Percentiles rank a stretch among this genome's conserved stretches.
phyloP scores from a whole-genome alignment of 176 grass and related monocot species.

The Pontederia paniculata region DNA sequence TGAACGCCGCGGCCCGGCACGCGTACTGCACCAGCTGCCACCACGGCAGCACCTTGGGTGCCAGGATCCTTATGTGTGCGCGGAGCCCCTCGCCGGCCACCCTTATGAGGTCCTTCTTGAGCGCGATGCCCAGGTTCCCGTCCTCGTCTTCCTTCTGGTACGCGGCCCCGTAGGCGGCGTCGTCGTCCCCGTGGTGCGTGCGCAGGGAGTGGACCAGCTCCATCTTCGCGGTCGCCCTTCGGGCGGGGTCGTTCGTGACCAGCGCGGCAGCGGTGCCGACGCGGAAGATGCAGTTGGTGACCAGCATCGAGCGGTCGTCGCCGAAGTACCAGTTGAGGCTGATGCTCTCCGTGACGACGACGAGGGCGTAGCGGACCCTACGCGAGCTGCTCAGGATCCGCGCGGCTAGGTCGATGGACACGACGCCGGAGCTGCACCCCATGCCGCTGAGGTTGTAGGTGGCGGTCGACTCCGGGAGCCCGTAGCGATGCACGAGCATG shows the following conservation, averaged over 20 bases:
- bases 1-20: constrained; percentile 21
- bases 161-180: constrained; percentile 40
- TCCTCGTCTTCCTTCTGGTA: constrained; percentile 72
- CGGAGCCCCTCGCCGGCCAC: constrained; percentile 44
- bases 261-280: constrained; percentile 47
- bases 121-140: constrained; percentile 52
- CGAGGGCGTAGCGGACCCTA: constrained; percentile 40
- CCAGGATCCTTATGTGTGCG: constrained; percentile 40
- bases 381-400: constrained; percentile 11
- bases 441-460: constrained; percentile 52
- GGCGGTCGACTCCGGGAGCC: constrained; percentile 3
- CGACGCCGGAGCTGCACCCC: constrained; percentile 58
- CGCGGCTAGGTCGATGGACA: constrained; percentile 51
- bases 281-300: constrained; percentile 85
- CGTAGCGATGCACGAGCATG: constrained; percentile 16
- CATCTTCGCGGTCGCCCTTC: constrained; percentile 36
- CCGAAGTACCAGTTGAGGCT: constrained; percentile 82
- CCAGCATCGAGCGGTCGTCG: constrained; percentile 71
- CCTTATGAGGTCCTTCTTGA: constrained; percentile 59
- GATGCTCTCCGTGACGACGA: constrained; percentile 70
- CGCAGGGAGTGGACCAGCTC: constrained; percentile 54
- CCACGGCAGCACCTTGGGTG: constrained; percentile 37
- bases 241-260: constrained; percentile 31
- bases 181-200: constrained; percentile 64
- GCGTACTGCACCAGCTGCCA: constrained; percentile 43